Conservation (phyloP, 2,329 filamentous ascomycete genomes). For the Tolypocladium album region DNA sequence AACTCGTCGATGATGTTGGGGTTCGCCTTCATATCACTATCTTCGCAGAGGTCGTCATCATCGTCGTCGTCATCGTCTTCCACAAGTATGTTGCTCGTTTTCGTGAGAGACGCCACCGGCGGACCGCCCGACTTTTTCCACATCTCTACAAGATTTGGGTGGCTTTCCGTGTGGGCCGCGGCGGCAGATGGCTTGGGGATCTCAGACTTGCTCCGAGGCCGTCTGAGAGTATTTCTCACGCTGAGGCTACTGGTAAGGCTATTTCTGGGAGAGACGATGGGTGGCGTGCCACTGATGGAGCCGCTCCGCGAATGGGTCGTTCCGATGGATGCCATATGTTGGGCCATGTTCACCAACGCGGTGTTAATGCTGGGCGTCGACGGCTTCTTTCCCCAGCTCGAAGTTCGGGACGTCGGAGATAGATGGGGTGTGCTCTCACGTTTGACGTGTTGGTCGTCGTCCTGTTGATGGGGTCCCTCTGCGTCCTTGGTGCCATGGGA, state of each 20-base stretch:
- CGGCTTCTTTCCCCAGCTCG: constrained; percentile 41
- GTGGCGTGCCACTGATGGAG: constrained; percentile 43
- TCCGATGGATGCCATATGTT: constrained; percentile 43
- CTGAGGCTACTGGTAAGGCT: constrained; percentile 30
- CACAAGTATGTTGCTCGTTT: constrained; percentile 8
- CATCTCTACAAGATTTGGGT: constrained; percentile 36
- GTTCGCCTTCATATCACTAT: constrained; percentile 50
- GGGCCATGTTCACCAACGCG: constrained; percentile 44
- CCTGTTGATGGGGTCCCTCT: constrained; percentile 11
- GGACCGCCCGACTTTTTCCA: constrained; percentile 43
- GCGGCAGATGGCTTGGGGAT: constrained; percentile 27
- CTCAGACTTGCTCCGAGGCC: constrained; percentile 45
- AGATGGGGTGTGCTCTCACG: constrained; percentile 34
- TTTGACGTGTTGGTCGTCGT: constrained; percentile 22
- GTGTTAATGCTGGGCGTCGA: constrained; percentile 47
- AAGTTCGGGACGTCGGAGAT: constrained; percentile 37
- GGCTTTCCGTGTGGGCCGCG: constrained; percentile 18
- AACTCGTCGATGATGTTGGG: constrained; percentile 56
- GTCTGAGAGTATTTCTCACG: constrained; percentile 38
- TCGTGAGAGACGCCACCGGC: constrained; percentile 38
- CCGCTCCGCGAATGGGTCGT: constrained; percentile 46
- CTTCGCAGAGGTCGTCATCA: constrained; percentile 43
- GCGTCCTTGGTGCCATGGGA: constrained; percentile 15
- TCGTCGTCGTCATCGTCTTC: constrained; percentile 34
- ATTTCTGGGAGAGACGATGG: constrained; percentile 43